These are phyloP conservation scores for Daldinia decipiens DNA, from an alignment of 495 filamentous ascomycete species.

Conservation along the genomic window DNA sequence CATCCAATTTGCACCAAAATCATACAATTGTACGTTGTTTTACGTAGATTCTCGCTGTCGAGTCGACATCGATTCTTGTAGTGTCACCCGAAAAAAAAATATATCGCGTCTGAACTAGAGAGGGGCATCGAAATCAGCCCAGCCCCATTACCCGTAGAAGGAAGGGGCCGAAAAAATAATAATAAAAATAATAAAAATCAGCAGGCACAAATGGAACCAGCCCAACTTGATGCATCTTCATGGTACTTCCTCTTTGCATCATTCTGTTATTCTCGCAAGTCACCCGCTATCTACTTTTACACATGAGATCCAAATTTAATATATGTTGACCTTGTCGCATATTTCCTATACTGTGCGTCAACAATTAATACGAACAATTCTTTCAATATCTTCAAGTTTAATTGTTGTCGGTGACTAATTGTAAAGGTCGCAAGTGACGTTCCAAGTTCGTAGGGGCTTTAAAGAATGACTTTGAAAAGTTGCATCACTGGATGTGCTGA, in stretches of 20 bases:
- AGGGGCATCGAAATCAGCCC: slow-evolving; percentile 37
- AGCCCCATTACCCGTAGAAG: slow-evolving; percentile 40
- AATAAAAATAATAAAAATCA: slow-evolving; percentile 40
- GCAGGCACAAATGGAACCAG: slow-evolving; percentile 36
- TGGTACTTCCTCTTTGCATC: slow-evolving; percentile 34
- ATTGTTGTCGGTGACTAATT: slow-evolving; percentile 9
- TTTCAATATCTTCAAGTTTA: slow-evolving; percentile 14
- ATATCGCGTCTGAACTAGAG: slow-evolving; percentile 30
- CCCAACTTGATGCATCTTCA: slow-evolving; percentile 29
- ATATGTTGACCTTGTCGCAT: not conserved
- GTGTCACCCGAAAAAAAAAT: slow-evolving; percentile 37
- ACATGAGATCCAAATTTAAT: not conserved
- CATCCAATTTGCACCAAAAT: slow-evolving; percentile 18
- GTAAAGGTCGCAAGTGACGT: slow-evolving; percentile 9
- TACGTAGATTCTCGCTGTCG: slow-evolving; percentile 11
- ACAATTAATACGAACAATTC: slow-evolving; percentile 11
- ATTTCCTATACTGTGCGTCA: not conserved
- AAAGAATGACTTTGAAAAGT: slow-evolving; percentile 38
- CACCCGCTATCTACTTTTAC: slow-evolving; percentile 21
- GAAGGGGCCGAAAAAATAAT: slow-evolving; percentile 31
- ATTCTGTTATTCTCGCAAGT: slow-evolving; percentile 36
- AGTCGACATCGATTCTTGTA: slow-evolving; percentile 33
- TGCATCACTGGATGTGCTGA: slow-evolving; percentile 30
- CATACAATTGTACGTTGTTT: slow-evolving; percentile 1
- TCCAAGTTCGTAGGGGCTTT: slow-evolving; percentile 23